phyloP scores from a whole-genome alignment of 768 basidiomycete species.

The Panus rudis region DNA sequence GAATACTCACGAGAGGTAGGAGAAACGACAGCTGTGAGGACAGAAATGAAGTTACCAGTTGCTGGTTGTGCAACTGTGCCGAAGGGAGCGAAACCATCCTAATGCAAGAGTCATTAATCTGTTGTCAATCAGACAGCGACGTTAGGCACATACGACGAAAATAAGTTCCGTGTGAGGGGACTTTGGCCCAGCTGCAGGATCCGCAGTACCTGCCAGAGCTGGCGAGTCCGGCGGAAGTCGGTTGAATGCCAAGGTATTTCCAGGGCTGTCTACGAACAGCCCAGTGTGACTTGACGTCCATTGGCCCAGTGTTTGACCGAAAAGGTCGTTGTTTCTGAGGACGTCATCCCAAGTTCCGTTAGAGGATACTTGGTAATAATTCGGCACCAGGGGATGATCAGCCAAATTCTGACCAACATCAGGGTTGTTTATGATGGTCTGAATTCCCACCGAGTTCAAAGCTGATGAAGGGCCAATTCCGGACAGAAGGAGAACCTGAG shows the following conservation, averaged over 20 bases:
- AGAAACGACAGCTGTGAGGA: slow-evolving; percentile 7
- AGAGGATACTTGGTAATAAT: slow-evolving; percentile 11
- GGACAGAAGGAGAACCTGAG: slow-evolving; percentile 14
- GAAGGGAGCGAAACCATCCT: slow-evolving; percentile 5
- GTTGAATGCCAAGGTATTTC: slow-evolving; percentile 2
- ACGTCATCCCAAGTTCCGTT: slow-evolving; percentile 9
- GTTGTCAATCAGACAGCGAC: background rate
- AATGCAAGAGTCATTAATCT: background rate
- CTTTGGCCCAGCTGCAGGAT: slow-evolving; percentile 1
- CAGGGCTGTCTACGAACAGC: slow-evolving; percentile 3
- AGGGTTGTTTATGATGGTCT: slow-evolving; percentile 21
- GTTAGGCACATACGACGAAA: slow-evolving; percentile 1
- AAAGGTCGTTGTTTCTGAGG: background rate
- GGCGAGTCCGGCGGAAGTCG: background rate
- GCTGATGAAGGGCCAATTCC: slow-evolving; percentile 9
- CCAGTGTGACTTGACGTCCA: slow-evolving; percentile 1
- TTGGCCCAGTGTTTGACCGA: background rate
- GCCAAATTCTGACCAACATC: slow-evolving; percentile 25
- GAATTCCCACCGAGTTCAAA: slow-evolving; percentile 12
- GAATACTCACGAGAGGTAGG: slow-evolving; percentile 4
- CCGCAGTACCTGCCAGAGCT: background rate
- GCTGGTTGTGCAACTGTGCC: slow-evolving; percentile 2
- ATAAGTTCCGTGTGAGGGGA: slow-evolving; percentile 5
- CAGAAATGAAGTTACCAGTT: slow-evolving; percentile 6
- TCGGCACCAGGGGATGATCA: slow-evolving; percentile 19